Conservation (phyloP, 768 basidiomycete species). For the Lanmaoa rubissima region DNA sequence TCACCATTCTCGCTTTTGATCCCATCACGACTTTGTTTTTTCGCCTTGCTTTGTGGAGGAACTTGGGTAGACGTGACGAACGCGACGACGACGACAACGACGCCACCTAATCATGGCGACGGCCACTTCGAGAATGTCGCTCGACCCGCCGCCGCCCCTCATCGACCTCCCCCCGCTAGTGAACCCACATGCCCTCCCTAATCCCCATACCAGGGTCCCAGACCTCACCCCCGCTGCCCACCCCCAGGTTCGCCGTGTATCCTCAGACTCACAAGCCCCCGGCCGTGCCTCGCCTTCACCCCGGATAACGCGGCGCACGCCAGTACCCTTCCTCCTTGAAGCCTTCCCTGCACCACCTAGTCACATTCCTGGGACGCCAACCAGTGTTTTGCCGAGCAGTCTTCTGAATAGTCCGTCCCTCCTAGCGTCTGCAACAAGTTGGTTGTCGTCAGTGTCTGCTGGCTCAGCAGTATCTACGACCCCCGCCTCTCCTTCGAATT, state of each 20-base stretch:
- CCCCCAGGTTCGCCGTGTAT: constrained; percentile 19
- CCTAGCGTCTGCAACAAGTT: constrained; percentile 8
- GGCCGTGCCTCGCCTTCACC: constrained; percentile 27
- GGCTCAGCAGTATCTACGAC: constrained; percentile 2
- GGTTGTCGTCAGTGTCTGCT: constrained; percentile 6
- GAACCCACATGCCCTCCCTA: constrained; percentile 16
- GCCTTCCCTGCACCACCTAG: constrained; percentile 38
- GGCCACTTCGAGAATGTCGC: constrained; percentile 16
- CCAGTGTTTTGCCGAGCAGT: not conserved
- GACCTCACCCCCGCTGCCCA: constrained; percentile 12
- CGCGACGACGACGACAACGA: constrained; percentile 10
- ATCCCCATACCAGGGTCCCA: constrained; percentile 9
- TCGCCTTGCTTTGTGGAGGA: constrained; percentile 14
- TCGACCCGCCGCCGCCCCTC: constrained; percentile 10
- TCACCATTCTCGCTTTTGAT: constrained; percentile 12
- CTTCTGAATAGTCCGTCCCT: constrained; percentile 13
- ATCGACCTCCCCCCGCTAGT: constrained; percentile 10
- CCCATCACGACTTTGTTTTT: constrained; percentile 19
- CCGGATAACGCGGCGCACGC: constrained; percentile 31
- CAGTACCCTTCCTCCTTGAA: constrained; percentile 36
- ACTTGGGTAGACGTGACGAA: constrained; percentile 13
- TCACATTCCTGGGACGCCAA: constrained; percentile 30
- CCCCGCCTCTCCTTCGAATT: not conserved
- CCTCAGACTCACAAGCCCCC: constrained; percentile 25
- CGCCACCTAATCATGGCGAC: constrained; percentile 13